Conservation (phyloP, 2,329 filamentous ascomycete species). For the Plenodomus lindquistii region DNA sequence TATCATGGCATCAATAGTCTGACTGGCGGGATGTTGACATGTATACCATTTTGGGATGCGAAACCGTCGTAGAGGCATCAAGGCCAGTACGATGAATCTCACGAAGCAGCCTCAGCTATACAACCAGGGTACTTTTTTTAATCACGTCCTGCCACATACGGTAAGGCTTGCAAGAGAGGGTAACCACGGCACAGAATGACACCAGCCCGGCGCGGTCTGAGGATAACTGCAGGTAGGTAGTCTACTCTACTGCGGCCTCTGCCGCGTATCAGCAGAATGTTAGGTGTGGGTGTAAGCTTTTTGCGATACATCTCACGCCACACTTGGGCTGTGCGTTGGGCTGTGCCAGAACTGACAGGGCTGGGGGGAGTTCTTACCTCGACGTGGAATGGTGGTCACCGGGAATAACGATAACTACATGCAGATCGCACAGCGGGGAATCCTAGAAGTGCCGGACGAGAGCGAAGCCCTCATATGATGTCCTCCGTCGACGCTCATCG, state of each 20-base stretch:
- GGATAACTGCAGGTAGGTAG: not conserved
- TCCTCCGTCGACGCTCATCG: conserved; percentile 7
- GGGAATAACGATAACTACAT: conserved; percentile 11
- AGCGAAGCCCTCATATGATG: conserved; percentile 8
- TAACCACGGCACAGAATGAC: not conserved
- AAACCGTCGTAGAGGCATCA: no score
- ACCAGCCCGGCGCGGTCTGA: not conserved
- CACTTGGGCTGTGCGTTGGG: not conserved
- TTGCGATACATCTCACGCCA: not conserved
- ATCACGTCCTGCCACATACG: no score
- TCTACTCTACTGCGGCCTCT: not conserved
- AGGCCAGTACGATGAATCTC: no score
- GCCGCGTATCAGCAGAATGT: not conserved
- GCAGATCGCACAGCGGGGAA: conserved; percentile 15
- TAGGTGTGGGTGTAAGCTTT: no score
- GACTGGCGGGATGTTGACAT: no score
- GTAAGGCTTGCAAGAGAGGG: no score
- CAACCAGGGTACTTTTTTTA: no score
- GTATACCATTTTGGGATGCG: no score
- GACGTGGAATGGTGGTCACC: not conserved
- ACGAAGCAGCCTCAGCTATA: no score
- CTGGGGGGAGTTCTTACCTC: not conserved
- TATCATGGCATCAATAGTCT: no score
- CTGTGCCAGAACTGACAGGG: not conserved
- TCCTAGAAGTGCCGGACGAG: conserved; percentile 11